Evolutionary conservation across 2,329 filamentous ascomycete genomes (phyloP), one percentile per base, ranked within the genome.

Genomic region (Penicillium sp.): DNA sequence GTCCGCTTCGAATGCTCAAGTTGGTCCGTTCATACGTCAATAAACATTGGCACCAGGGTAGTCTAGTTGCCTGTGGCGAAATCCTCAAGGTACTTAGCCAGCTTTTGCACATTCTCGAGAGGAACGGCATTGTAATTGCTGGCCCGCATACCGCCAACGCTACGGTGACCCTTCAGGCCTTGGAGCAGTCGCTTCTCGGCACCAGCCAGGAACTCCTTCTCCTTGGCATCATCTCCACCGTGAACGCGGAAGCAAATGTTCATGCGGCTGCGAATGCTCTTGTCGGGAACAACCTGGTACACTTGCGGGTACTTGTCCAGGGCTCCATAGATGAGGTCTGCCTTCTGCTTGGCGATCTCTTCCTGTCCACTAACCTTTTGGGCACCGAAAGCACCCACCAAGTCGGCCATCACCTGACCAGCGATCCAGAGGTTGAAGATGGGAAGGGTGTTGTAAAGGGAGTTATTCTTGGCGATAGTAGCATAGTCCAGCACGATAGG

Each of bases 351-450:
- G 0, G 91, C 81, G 14, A 96, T 74, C 0, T 82, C 82, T 74
- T 96, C 82, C 72, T 97, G 93, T 1, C 89, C 90, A 16, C 84
- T 80, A 6, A 96, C 88, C 68, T 89, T 91, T 58, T 81, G 76
- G 63, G 86, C 75, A 3, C 86, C 82, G 73, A 85, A 90, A 0
- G 80, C 83, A 19, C 78, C 70, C 14, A 96, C 81, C 1, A 96
- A 83, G 62, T 84, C 86, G 70, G 90, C 86, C 70, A 98, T 87
- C 51, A 98, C 93, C 72, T 90, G 86, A n/a, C 92, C 92, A 16
- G 91, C 90, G 53, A 97, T 85, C 68, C 89, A 98, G 37, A 97
- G 90, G 73, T 93, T 93, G 61, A 98, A 96, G 69, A 98, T 96
- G 68, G 91, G 93, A 11, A 98, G 80, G 0, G 93, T 98, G 77